A percentile compares a stretch with the other conserved stretches of the same genome.
These are phyloP conservation scores for Leucocoprinus leucothites DNA, from an alignment of 768 basidiomycete species.

Conservation along the genomic window DNA sequence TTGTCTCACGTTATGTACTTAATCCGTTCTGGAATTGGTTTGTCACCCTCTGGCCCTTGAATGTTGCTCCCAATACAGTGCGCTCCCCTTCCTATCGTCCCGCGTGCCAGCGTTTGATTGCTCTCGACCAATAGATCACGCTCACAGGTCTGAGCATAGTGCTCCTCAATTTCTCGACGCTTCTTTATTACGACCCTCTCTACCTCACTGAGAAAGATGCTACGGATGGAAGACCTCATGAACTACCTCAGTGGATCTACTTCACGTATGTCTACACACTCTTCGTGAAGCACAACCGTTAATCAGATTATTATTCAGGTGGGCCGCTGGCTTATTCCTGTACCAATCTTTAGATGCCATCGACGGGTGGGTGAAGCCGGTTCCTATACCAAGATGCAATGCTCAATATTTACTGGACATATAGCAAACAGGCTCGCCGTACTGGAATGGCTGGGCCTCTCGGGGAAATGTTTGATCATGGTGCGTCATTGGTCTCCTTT, in stretches of 20 bases:
- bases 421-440: conserved; percentile 89
- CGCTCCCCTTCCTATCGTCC: conserved; percentile 23
- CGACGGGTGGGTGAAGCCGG: conserved; percentile 62
- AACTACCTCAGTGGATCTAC: conserved; percentile 85
- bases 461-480: conserved; percentile 98
- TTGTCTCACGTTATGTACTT: conserved; percentile 72
- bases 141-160: conserved; percentile 81
- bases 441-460: conserved; percentile 98
- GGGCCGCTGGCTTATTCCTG: conserved; percentile 83
- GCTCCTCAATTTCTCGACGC: conserved; percentile 76
- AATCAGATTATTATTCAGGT: conserved; percentile 42
- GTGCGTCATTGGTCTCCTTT: conserved; percentile 33
- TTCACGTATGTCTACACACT: conserved; percentile 59
- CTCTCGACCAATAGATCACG: conserved; percentile 62
- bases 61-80: conserved; percentile 88
- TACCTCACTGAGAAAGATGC: conserved; percentile 70
- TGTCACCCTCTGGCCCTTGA: conserved; percentile 82
- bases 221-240: conserved; percentile 24
- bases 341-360: conserved; percentile 91
- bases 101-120: no score
- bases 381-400: conserved; percentile 11
- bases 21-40: conserved; percentile 91
- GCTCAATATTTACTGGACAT: background rate
- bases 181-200: conserved; percentile 80
- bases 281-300: background rate